A percentile compares a stretch with the other conserved stretches of the same genome.
phyloP scores from a whole-genome alignment of 2,329 filamentous ascomycete species.

The Scopulariopsis brevicaulis region DNA sequence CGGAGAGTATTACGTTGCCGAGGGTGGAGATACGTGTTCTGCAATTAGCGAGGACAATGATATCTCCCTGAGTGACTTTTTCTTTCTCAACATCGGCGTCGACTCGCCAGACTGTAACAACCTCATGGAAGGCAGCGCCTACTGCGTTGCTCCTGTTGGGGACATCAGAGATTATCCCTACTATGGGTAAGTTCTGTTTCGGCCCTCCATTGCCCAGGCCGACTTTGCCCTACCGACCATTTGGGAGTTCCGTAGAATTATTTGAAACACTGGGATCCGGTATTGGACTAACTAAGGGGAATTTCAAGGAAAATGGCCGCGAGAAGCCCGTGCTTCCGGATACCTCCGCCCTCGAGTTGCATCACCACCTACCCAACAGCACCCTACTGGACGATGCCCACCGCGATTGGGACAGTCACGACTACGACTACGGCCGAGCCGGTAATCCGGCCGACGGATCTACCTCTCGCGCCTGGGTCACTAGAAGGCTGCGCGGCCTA shows the following conservation, averaged over 20 bases:
- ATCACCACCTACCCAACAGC: no score
- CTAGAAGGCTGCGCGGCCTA: no score
- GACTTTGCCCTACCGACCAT: neutral
- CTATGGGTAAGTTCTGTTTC: slow-evolving; percentile 4
- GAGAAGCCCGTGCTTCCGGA: no score
- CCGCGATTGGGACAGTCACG: no score
- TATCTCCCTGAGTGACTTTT: slow-evolving; percentile 6
- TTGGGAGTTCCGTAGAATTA: neutral
- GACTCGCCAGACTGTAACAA: slow-evolving; percentile 5
- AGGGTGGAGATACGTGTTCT: neutral
- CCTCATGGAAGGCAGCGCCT: slow-evolving; percentile 2
- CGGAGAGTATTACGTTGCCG: neutral
- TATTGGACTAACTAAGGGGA: no score
- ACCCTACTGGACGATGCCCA: no score
- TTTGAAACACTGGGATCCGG: no score
- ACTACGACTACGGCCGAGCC: no score
- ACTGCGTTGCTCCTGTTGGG: slow-evolving; percentile 7
- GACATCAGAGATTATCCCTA: slow-evolving; percentile 5
- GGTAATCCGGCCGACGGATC: no score
- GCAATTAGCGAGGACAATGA: neutral
- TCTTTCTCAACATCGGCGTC: slow-evolving; percentile 6
- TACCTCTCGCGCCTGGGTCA: no score
- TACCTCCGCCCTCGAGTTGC: no score
- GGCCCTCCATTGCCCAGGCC: neutral
- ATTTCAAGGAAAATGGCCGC: no score